These are phyloP conservation scores for Acer saccharum DNA, from an alignment of 345 rosid genomes.

Conservation along the genomic window DNA sequence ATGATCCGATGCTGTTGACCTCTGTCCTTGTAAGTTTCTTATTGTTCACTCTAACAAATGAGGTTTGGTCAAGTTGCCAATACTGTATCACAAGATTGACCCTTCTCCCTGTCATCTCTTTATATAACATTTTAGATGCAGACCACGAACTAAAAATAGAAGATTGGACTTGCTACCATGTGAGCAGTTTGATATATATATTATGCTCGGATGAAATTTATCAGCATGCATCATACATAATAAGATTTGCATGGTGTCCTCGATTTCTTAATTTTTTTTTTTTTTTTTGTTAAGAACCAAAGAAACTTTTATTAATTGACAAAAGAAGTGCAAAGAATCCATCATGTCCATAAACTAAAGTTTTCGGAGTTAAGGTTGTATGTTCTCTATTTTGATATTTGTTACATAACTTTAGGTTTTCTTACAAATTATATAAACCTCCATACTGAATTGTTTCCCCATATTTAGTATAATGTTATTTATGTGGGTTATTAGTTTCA, in stretches of 20 bases:
- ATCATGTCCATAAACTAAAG: no score
- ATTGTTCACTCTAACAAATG: neutral
- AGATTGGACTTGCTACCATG: neutral
- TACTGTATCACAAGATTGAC: neutral
- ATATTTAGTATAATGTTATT: neutral
- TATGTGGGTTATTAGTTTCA: neutral
- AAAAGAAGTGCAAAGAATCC: no score
- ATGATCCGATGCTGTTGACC: neutral
- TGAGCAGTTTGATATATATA: neutral
- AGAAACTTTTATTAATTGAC: neutral
- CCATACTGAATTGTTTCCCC: neutral
- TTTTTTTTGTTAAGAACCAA: neutral
- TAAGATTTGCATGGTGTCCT: neutral
- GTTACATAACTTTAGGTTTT: neutral
- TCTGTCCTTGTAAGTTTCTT: neutral
- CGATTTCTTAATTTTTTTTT: no score
- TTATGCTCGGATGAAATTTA: neutral
- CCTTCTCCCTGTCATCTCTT: neutral
- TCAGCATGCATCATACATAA: no score
- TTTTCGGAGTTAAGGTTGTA: neutral
- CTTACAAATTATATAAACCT: neutral
- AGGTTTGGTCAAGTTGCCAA: neutral
- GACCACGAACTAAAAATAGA: neutral
- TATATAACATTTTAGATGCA: neutral
- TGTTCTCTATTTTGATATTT: neutral